phyloP scores from a whole-genome alignment of 108 stramenopile genomes.

The Nannochloropsis salina region DNA sequence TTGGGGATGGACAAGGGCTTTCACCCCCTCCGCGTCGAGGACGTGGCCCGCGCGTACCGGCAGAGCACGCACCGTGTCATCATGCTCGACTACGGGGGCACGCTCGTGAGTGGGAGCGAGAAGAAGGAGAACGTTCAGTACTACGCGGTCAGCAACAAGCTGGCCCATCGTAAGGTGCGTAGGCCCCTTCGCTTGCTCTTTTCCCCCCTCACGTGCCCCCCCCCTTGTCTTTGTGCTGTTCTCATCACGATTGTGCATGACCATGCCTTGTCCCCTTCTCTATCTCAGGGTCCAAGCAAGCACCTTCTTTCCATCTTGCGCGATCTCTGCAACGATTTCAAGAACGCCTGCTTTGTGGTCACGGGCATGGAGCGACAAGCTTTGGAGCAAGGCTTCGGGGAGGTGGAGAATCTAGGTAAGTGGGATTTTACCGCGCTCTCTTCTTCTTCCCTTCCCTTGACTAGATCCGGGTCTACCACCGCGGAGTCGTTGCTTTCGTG shows the following conservation, averaged over 20 bases:
- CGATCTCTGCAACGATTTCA: conserved; percentile 54
- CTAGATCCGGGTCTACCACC: neutral
- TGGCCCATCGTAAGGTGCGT: conserved; percentile 17
- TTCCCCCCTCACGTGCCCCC: neutral
- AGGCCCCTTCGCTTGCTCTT: neutral
- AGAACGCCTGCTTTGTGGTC: conserved; percentile 58
- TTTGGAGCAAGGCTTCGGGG: conserved; percentile 41
- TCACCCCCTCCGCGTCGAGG: conserved; percentile 54
- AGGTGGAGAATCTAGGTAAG: conserved; percentile 39
- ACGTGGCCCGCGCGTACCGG: conserved; percentile 50
- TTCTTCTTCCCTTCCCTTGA: neutral
- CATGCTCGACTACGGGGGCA: conserved; percentile 65
- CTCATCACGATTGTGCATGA: neutral
- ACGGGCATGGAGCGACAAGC: conserved; percentile 50
- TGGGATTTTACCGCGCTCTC: neutral
- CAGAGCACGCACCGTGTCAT: conserved; percentile 51
- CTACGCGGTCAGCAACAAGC: conserved; percentile 25
- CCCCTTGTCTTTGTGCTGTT: too few species aligned
- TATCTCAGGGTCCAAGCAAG: conserved; percentile 8
- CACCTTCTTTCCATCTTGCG: conserved; percentile 36
- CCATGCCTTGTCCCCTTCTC: neutral
- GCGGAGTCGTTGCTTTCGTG: too few species aligned
- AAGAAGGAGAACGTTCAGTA: conserved; percentile 29
- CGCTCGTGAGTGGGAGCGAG: conserved; percentile 48
- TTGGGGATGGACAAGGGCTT: conserved; percentile 62